phyloP scores from a whole-genome alignment of 345 rosid species.

The Hibiscus tridactylites region DNA sequence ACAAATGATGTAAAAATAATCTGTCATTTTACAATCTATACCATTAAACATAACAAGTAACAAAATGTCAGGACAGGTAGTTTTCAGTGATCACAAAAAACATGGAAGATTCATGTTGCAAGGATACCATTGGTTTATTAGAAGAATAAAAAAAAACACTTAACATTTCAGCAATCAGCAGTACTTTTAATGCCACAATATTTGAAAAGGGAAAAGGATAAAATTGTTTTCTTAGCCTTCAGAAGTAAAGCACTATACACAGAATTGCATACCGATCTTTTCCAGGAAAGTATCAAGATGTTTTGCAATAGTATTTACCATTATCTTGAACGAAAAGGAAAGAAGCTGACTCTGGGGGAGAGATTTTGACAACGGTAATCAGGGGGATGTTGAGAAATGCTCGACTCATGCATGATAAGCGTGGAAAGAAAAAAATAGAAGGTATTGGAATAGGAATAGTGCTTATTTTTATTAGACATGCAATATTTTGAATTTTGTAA shows the following conservation, averaged over 20 bases:
- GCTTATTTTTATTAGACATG: neutral
- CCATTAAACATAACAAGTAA: neutral
- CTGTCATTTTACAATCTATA: neutral
- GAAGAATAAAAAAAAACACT: neutral
- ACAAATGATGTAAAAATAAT: conserved; percentile 11
- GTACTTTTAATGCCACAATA: neutral
- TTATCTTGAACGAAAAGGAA: neutral
- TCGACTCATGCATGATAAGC: neutral
- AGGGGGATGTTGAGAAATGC: neutral
- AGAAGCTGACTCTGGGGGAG: neutral
- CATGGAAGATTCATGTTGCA: neutral
- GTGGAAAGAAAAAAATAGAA: neutral
- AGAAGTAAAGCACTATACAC: neutral
- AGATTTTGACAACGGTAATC: no score
- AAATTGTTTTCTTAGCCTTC: neutral
- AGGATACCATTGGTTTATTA: neutral
- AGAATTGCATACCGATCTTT: neutral
- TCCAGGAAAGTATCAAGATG: neutral
- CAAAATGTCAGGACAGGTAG: neutral
- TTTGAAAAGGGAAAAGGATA: neutral
- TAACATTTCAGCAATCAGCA: neutral
- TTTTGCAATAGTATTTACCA: neutral
- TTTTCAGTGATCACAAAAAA: neutral
- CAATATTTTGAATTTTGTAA: neutral
- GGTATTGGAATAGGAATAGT: neutral